Evolutionary conservation across 2,329 filamentous ascomycete genomes (phyloP).

Genomic region (Fusarium virguliforme): DNA sequence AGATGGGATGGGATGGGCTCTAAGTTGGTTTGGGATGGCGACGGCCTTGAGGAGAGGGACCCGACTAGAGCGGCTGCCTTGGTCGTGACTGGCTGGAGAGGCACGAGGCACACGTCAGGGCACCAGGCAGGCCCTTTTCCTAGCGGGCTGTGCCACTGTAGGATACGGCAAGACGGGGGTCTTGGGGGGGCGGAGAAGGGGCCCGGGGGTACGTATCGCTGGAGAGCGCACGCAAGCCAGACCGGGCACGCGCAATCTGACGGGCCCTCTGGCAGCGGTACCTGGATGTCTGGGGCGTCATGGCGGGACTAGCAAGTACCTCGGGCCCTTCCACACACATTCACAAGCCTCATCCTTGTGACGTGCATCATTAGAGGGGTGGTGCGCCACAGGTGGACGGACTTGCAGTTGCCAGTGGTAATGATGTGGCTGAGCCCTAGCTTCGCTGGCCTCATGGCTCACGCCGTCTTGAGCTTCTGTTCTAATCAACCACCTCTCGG

Average conservation of each 20-base stretch:
- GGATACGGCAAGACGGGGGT: conserved; percentile 26
- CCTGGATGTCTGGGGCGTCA: background rate
- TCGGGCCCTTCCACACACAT: background rate
- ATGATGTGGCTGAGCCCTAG: conserved; percentile 50
- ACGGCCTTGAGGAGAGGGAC: conserved; percentile 31
- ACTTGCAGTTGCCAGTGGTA: no score
- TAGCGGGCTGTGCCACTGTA: conserved; percentile 42
- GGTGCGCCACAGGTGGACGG: conserved; percentile 4
- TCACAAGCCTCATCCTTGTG: conserved; percentile 39
- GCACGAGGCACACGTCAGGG: conserved; percentile 48
- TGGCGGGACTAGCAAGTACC: conserved; percentile 17
- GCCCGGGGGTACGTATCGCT: conserved; percentile 29
- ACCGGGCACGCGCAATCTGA: conserved; percentile 15
- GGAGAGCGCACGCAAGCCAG: conserved; percentile 7
- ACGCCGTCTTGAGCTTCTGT: conserved; percentile 39
- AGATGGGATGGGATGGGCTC: conserved; percentile 44
- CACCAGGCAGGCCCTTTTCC: conserved; percentile 44
- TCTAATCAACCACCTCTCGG: conserved; percentile 35
- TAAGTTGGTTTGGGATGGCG: conserved; percentile 43
- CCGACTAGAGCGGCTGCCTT: conserved; percentile 44
- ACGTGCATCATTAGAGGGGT: conserved; percentile 33
- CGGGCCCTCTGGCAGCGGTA: conserved; percentile 4
- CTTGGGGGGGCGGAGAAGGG: conserved; percentile 27
- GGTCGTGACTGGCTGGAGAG: conserved; percentile 42
- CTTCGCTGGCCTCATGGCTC: conserved; percentile 52